phyloP scores from a whole-genome alignment of 2,329 filamentous ascomycete genomes.

The Teratosphaeria gauchensis region DNA sequence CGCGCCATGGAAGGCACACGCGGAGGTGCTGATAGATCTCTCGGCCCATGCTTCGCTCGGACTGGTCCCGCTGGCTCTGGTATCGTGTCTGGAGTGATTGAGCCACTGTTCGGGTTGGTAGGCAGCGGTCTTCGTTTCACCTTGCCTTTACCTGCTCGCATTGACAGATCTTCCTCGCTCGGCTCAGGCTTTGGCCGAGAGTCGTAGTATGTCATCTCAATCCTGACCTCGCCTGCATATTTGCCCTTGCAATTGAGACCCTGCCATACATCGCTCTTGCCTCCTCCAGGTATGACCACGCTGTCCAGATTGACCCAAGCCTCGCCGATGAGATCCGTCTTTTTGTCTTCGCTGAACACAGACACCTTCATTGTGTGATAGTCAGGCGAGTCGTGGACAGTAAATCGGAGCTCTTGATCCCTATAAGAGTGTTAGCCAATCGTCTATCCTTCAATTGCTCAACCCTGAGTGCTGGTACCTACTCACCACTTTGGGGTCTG shows the following conservation, averaged over 20 bases:
- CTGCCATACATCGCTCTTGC: slow-evolving; percentile 93
- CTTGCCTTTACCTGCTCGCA: slow-evolving; percentile 13
- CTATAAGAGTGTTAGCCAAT: slow-evolving; percentile 38
- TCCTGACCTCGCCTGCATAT: slow-evolving; percentile 87
- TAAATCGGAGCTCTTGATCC: slow-evolving; percentile 96
- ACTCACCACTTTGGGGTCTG: slow-evolving; percentile 91
- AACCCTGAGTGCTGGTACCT: background rate
- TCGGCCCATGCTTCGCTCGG: slow-evolving; percentile 25
- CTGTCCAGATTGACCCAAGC: slow-evolving; percentile 75
- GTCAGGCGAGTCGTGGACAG: slow-evolving; percentile 89
- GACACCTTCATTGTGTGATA: slow-evolving; percentile 94
- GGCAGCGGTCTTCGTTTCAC: slow-evolving; percentile 80
- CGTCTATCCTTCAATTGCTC: slow-evolving; percentile 3
- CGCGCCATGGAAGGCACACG: slow-evolving; percentile 18
- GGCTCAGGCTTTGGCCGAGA: slow-evolving; percentile 72
- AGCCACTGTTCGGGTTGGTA: slow-evolving; percentile 57
- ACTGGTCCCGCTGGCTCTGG: slow-evolving; percentile 16
- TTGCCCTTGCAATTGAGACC: slow-evolving; percentile 78
- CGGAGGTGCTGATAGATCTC: slow-evolving; percentile 17
- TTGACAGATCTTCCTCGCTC: slow-evolving; percentile 20
- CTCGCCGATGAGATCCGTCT: slow-evolving; percentile 92
- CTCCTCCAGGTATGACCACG: slow-evolving; percentile 75
- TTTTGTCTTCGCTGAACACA: slow-evolving; percentile 97
- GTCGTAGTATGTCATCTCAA: slow-evolving; percentile 97
- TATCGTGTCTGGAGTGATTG: slow-evolving; percentile 16